Conservation (phyloP, 176 grass and related monocot species). For the Juncus effusus region DNA sequence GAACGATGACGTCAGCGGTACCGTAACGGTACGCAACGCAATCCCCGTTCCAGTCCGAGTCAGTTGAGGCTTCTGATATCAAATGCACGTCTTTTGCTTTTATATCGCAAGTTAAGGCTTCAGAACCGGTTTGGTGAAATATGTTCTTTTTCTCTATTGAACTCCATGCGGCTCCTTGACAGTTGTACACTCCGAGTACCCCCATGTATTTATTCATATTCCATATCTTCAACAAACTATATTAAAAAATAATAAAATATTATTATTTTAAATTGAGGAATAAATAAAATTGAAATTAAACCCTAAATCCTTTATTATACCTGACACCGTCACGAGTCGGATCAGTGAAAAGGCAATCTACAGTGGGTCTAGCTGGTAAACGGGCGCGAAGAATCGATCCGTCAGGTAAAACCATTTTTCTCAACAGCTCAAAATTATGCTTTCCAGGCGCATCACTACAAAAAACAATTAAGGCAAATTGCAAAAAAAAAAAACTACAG, state of each 20-base stretch:
- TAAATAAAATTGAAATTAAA: not conserved
- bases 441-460: constrained; percentile 82
- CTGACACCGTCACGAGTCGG: constrained; percentile 74
- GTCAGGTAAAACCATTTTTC: constrained; percentile 84
- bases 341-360: constrained; percentile 80
- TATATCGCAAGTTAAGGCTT: constrained; percentile 52
- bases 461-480: constrained; percentile 2
- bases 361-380: constrained; percentile 70
- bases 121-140: constrained; percentile 51
- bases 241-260: constrained; percentile 7
- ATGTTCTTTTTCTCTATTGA: constrained; percentile 76
- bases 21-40: constrained; percentile 55
- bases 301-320: constrained; percentile 21
- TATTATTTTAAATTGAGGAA: not conserved
- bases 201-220: constrained; percentile 97
- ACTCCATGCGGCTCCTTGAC: constrained; percentile 97
- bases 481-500: too few relatives aligned
- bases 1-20: constrained; percentile 36
- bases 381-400: constrained; percentile 74
- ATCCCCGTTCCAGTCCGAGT: constrained; percentile 70
- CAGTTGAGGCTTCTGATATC: constrained; percentile 55
- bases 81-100: constrained; percentile 61
- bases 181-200: constrained; percentile 86
- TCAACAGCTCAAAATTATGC: constrained; percentile 82
- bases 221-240: constrained; percentile 94